A percentile compares a stretch with the other conserved stretches of the same genome.
phyloP scores from a whole-genome alignment of 805 yeast species.

The Candida corydali region DNA sequence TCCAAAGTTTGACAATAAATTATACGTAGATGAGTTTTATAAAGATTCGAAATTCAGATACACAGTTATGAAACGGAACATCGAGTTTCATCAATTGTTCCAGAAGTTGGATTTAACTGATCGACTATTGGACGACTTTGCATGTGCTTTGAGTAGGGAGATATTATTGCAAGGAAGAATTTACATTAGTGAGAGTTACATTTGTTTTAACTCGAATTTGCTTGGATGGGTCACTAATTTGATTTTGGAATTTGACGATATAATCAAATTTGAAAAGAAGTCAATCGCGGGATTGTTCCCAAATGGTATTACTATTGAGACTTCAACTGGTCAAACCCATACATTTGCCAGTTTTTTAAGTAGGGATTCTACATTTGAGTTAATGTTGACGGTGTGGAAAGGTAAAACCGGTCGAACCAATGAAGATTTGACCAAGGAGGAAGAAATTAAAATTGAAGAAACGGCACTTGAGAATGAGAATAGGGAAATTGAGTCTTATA shows the following conservation, averaged over 20 bases:
- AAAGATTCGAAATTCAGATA: constrained; percentile 56
- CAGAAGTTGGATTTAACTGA: constrained; percentile 65
- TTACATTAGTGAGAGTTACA: constrained; percentile 69
- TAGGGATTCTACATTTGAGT: constrained; percentile 70
- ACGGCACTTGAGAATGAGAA: constrained; percentile 9
- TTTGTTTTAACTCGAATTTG: constrained; percentile 84
- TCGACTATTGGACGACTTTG: constrained; percentile 75
- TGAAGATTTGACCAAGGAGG: constrained; percentile 29
- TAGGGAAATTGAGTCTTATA: constrained; percentile 23
- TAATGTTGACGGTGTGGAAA: constrained; percentile 70
- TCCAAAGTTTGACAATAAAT: constrained; percentile 32
- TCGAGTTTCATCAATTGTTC: constrained; percentile 76
- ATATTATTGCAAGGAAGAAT: constrained; percentile 83
- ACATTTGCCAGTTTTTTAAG: constrained; percentile 85
- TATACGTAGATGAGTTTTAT: constrained; percentile 57
- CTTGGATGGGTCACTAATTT: constrained; percentile 89
- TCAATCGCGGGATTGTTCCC: constrained; percentile 88
- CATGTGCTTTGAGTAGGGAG: constrained; percentile 86
- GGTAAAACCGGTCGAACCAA: constrained; percentile 27
- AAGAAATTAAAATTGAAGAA: constrained; percentile 36
- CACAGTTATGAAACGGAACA: constrained; percentile 60
- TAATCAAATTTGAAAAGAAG: constrained; percentile 71
- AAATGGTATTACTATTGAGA: constrained; percentile 76
- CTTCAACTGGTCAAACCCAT: constrained; percentile 53
- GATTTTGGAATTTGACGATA: constrained; percentile 66